phyloP scores from a whole-genome alignment of 345 rosid genomes.

The Geranium brycei region DNA sequence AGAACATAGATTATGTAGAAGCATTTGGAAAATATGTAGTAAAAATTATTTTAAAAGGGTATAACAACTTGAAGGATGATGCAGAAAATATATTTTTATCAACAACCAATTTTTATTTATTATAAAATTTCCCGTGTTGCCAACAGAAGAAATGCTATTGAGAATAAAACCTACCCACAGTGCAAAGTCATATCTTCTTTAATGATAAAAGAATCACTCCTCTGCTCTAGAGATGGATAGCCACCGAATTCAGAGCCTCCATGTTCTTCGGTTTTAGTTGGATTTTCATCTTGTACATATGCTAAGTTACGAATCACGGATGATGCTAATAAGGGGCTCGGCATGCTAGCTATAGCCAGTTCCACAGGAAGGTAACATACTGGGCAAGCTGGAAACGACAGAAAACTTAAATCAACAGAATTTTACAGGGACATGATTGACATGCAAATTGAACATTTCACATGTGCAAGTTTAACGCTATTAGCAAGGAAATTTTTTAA shows the following conservation, averaged over 20 bases:
- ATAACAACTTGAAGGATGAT: not conserved
- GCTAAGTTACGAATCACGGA: conserved; percentile 48
- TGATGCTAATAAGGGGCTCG: conserved; percentile 38
- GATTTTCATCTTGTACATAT: conserved; percentile 44
- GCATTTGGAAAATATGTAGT: too few relatives aligned
- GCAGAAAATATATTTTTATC: not conserved
- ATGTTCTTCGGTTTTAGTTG: conserved; percentile 38
- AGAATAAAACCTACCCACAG: conserved; percentile 55
- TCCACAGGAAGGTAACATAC: conserved; percentile 70
- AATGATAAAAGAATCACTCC: conserved; percentile 53
- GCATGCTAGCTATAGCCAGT: conserved; percentile 67
- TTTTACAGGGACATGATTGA: not conserved
- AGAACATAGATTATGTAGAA: conserved; percentile 3
- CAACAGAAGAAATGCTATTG: not conserved
- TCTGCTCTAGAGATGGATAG: conserved; percentile 60
- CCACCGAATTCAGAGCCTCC: conserved; percentile 90
- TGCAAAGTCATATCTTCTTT: conserved; percentile 71
- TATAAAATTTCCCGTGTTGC: conserved; percentile 1
- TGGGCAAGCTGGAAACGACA: conserved; percentile 49
- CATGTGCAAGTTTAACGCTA: not conserved
- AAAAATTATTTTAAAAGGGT: not conserved
- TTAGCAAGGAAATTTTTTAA: not conserved
- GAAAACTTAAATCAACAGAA: conserved; percentile 10
- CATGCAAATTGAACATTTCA: not conserved
- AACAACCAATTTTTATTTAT: not conserved